Conservation (phyloP, 2,329 filamentous ascomycete species). For the Trichoderma lentiforme region DNA sequence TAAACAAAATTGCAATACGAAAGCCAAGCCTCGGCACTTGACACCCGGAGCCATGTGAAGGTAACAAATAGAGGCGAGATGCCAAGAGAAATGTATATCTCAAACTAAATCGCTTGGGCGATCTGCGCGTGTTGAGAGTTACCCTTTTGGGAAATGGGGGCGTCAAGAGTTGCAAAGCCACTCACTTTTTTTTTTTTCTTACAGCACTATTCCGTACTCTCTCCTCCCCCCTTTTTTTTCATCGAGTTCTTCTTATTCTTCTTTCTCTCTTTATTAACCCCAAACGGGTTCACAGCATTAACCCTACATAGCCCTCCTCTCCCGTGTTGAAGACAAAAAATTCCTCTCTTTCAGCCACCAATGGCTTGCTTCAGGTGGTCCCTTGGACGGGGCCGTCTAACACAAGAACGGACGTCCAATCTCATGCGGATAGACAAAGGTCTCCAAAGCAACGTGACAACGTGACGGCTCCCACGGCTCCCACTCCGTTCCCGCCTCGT, state of each 20-base stretch:
- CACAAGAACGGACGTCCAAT: background rate
- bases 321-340: background rate
- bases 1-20: background rate
- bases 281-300: background rate
- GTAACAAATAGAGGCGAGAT: background rate
- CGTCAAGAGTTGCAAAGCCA: background rate
- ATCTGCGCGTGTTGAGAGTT: background rate
- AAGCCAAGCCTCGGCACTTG: background rate
- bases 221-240: background rate
- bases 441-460: background rate
- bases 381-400: background rate
- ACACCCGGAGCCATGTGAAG: background rate
- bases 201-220: background rate
- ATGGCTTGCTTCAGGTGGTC: background rate
- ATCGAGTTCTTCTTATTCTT: background rate
- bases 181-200: too few relatives aligned
- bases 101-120: conserved; percentile 2
- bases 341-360: background rate
- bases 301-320: background rate
- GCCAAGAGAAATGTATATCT: conserved; percentile 6
- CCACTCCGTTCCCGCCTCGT: background rate
- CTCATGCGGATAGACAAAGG: background rate
- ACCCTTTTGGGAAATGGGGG: conserved; percentile 1
- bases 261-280: background rate
- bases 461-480: background rate